phyloP scores from a whole-genome alignment of 2,329 filamentous ascomycete species.

The Lizonia empirigonia region DNA sequence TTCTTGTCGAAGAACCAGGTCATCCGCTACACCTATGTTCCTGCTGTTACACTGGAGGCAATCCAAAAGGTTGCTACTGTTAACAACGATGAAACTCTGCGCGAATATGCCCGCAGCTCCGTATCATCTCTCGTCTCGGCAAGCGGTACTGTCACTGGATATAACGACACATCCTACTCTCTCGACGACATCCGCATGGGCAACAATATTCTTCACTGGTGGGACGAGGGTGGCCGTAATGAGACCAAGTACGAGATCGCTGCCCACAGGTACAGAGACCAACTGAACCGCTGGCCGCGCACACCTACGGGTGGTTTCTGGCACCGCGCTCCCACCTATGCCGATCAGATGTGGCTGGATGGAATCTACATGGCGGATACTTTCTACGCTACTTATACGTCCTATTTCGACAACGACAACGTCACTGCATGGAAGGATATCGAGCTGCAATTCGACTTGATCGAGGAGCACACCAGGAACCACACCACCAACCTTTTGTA shows the following conservation, averaged over 20 bases:
- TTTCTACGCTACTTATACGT: conserved; percentile 49
- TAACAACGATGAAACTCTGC: conserved; percentile 53
- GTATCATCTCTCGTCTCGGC: conserved; percentile 56
- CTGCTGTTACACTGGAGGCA: conserved; percentile 55
- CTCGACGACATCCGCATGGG: conserved; percentile 59
- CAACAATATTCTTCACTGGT: conserved; percentile 59
- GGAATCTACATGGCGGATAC: conserved; percentile 54
- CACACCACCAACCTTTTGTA: conserved; percentile 40
- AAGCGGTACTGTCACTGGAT: conserved; percentile 57
- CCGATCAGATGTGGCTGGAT: conserved; percentile 64
- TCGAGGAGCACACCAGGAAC: conserved; percentile 45
- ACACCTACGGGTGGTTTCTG: conserved; percentile 61
- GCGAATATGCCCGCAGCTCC: conserved; percentile 53
- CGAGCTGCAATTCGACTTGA: conserved; percentile 43
- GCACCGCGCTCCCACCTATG: conserved; percentile 57
- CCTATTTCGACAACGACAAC: conserved; percentile 46
- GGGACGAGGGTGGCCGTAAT: conserved; percentile 48
- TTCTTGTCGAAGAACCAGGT: conserved; percentile 51
- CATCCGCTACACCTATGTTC: conserved; percentile 53
- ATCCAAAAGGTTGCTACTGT: conserved; percentile 55
- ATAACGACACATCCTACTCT: conserved; percentile 56
- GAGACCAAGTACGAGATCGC: conserved; percentile 58
- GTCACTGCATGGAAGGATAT: conserved; percentile 53
- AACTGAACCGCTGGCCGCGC: conserved; percentile 57
- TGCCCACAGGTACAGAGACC: conserved; percentile 53